Evolutionary conservation across 2,329 filamentous ascomycete genomes (phyloP).

Genomic region (Cryphonectria carpinicola): DNA sequence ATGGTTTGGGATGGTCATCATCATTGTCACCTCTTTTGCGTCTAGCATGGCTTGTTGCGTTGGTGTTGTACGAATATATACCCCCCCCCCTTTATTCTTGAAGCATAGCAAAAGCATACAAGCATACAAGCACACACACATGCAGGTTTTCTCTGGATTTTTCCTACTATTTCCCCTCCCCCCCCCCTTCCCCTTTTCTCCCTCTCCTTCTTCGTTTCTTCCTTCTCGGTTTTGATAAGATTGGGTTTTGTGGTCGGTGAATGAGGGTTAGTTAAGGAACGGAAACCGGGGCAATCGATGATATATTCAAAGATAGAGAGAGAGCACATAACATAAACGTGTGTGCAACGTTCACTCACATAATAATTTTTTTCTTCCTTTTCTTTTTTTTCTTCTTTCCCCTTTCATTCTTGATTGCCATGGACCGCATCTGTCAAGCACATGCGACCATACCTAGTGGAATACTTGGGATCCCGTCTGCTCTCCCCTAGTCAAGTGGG

Average conservation of each 20-base stretch:
- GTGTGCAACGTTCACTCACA: too few species aligned
- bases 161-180: neutral
- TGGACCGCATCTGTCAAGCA: too few species aligned
- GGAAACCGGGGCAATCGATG: neutral
- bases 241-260: neutral
- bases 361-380: too few species aligned
- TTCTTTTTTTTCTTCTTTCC: too few species aligned
- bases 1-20: neutral
- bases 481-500: neutral
- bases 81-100: neutral
- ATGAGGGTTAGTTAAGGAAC: neutral
- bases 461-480: too few species aligned
- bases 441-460: too few species aligned
- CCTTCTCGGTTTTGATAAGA: neutral
- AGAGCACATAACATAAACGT: too few species aligned
- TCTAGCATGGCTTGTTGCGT: slow-evolving; percentile 1
- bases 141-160: neutral
- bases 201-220: neutral
- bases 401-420: too few species aligned
- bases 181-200: neutral
- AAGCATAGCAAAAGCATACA: neutral
- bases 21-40: neutral
- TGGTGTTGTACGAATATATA: neutral
- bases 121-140: neutral
- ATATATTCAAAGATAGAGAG: neutral